Percentiles rank a stretch among this genome's conserved stretches.
Evolutionary conservation across 306 rosid genomes (phyloP).

Genomic region (Argentina anserina): DNA sequence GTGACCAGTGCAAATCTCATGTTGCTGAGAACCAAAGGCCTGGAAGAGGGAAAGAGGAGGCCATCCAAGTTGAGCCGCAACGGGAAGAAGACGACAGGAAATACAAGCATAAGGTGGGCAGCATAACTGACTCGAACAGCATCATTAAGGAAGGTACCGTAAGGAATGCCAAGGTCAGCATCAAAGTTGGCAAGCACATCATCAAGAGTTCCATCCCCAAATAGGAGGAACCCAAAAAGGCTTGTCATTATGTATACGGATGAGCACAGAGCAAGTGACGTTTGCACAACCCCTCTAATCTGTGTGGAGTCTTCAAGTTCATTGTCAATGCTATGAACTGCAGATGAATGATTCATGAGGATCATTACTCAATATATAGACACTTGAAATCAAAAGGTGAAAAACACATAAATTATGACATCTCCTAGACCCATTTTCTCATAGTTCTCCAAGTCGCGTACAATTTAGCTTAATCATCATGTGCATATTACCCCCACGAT

Average conservation of each 20-base stretch:
- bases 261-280: conserved; percentile 67
- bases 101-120: conserved; percentile 89
- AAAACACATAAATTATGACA: not conserved
- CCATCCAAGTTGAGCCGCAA: conserved; percentile 74
- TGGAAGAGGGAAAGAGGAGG: conserved; percentile 61
- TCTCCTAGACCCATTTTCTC: conserved; percentile 2
- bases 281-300: conserved; percentile 58
- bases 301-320: conserved; percentile 72
- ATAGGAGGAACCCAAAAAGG: conserved; percentile 86
- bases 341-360: conserved; percentile 28
- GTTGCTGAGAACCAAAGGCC: conserved; percentile 60
- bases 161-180: conserved; percentile 75
- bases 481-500: not conserved
- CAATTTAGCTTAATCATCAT: not conserved
- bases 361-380: conserved; percentile 8
- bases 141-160: conserved; percentile 59
- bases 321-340: conserved; percentile 77
- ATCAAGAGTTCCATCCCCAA: conserved; percentile 76
- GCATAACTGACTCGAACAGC: conserved; percentile 80
- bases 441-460: not conserved
- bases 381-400: not conserved
- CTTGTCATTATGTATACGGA: conserved; percentile 77
- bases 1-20: conserved; percentile 60
- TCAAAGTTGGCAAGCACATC: conserved; percentile 91
- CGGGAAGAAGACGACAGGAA: conserved; percentile 75